Conservation (phyloP, 2,329 filamentous ascomycete species). For the Intubia oerlemansii region DNA sequence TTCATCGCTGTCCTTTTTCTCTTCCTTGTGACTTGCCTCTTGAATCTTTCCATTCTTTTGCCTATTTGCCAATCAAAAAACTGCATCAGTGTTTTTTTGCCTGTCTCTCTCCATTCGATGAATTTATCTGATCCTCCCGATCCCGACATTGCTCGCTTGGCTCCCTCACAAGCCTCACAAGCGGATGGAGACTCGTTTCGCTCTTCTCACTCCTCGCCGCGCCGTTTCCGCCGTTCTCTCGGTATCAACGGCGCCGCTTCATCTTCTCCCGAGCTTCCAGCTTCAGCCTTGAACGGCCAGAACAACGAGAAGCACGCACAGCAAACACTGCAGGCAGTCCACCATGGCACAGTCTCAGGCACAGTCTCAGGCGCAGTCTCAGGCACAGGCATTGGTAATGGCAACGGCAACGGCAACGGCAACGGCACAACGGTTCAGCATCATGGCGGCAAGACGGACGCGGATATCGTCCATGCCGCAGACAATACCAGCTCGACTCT, state of each 20-base stretch:
- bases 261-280: too few relatives aligned
- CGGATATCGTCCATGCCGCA: too few relatives aligned
- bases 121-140: constrained; percentile 32
- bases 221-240: too few relatives aligned
- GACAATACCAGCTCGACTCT: too few relatives aligned
- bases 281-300: constrained; percentile 6
- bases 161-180: constrained; percentile 26
- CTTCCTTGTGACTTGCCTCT: background rate
- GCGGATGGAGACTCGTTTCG: constrained; percentile 26
- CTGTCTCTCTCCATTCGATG: constrained; percentile 25
- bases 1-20: background rate
- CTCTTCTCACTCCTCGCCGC: constrained; percentile 13
- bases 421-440: background rate
- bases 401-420: background rate
- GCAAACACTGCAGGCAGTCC: background rate
- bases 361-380: background rate
- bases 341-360: background rate
- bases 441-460: too few relatives aligned
- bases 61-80: background rate
- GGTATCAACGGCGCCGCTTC: too few relatives aligned
- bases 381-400: constrained; percentile 4
- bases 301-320: background rate
- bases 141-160: constrained; percentile 35
- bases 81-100: constrained; percentile 1
- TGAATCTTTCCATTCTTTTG: background rate